These are phyloP conservation scores for Fraxinus angustifolia DNA, from an alignment of 305 asterid genomes.

Conservation along the genomic window DNA sequence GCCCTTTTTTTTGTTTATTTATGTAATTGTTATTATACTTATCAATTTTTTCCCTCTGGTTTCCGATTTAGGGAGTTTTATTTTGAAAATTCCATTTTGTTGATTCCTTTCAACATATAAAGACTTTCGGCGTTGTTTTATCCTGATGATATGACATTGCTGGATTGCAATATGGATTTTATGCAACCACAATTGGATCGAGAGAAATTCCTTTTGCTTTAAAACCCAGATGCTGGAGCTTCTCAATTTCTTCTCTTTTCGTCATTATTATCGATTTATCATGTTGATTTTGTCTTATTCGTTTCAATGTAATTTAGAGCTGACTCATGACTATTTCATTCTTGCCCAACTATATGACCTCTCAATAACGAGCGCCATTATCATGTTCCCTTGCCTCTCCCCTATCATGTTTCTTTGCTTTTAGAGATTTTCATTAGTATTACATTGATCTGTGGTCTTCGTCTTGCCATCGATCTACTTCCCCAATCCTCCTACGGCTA, in stretches of 20 bases:
- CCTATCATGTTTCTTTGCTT: not conserved
- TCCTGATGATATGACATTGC: not conserved
- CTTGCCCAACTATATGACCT: constrained; percentile 9
- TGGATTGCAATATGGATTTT: constrained; percentile 10
- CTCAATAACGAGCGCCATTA: not conserved
- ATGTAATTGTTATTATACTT: constrained; percentile 11
- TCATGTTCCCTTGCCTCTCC: not conserved
- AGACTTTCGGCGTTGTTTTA: constrained; percentile 3
- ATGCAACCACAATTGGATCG: constrained; percentile 27
- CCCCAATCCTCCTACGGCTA: constrained; percentile 17
- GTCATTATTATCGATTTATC: not conserved
- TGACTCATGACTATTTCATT: constrained; percentile 6
- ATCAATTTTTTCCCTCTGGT: not conserved
- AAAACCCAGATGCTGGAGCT: constrained; percentile 20
- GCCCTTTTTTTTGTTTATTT: constrained; percentile 1
- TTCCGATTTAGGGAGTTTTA: constrained; percentile 17
- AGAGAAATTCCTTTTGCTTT: constrained; percentile 9
- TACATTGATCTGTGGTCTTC: not conserved
- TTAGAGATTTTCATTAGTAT: not conserved
- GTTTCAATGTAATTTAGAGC: not conserved
- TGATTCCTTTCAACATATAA: not conserved
- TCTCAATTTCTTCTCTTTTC: not conserved
- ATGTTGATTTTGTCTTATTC: not conserved
- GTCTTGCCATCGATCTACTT: not conserved
- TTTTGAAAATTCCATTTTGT: constrained; percentile 17